phyloP scores from a whole-genome alignment of 306 rosid genomes.

The Gleditsia sinensis region DNA sequence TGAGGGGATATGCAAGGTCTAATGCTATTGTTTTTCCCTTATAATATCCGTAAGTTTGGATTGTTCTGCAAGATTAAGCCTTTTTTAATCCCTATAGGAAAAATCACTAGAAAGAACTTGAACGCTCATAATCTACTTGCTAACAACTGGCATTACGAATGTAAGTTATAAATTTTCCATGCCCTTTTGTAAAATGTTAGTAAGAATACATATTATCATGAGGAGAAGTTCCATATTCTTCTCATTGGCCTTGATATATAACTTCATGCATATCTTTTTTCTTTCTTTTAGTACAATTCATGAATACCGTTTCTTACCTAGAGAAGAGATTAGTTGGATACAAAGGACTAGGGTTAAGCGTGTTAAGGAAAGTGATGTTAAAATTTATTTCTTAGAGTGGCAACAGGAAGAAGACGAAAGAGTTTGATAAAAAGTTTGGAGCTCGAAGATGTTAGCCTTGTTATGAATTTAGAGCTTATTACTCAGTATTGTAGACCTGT shows the following conservation, averaged over 20 bases:
- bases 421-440: too few relatives aligned
- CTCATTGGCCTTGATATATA: not conserved
- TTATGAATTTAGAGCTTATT: too few relatives aligned
- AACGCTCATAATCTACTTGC: not conserved
- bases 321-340: too few relatives aligned
- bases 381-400: too few relatives aligned
- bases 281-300: not conserved
- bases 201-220: not conserved
- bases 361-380: too few relatives aligned
- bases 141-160: not conserved
- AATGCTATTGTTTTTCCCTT: not conserved
- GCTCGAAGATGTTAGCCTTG: too few relatives aligned
- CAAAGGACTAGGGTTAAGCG: too few relatives aligned
- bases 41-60: not conserved
- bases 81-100: not conserved
- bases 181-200: constrained; percentile 4
- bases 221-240: not conserved
- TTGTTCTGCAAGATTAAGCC: not conserved
- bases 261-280: not conserved
- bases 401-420: too few relatives aligned
- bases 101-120: not conserved
- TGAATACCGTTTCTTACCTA: not conserved
- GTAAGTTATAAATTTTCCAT: not conserved
- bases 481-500: too few relatives aligned
- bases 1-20: not conserved